Base-by-base conservation (phyloP, 257 asterid genomes). In the Penstemon newberryi region DNA sequence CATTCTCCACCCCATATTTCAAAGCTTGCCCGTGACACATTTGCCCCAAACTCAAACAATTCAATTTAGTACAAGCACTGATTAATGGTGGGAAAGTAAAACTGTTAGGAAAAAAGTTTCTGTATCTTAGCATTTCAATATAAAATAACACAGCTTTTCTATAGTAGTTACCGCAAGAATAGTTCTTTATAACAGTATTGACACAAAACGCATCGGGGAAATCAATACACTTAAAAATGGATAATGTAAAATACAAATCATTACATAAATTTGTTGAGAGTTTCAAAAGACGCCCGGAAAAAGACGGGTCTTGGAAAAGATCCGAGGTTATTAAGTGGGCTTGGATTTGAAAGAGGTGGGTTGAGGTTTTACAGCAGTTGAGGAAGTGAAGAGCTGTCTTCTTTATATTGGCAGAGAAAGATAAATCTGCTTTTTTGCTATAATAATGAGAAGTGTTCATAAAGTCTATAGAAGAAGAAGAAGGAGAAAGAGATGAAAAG, bases 11-110 rank as follows among this genome's bases (percentile, higher is more conserved):
- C 15, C 96, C 96, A 44, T 73, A 69, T 63, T 84, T 88, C 74
- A 82, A 65, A 52, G 75, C 80, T 57, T 86, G 93, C 47, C 89
- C 87, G 39, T 88, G 91, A 67, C 93, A 86, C 81, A 80, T 81
- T 65, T 73, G 76, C 4, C 90, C 96, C 79, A 67, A 57, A 61
- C 75, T 73, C 77, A 80, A 70, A 66, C 77, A 53, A 44, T 78
- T 71, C 80, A 44, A 55, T 72, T 76, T 86, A 49, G 86, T 78
- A 66, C 93, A 86, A 44, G 86, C 85, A 70, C 90, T 84, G 5
- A 88, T 61, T 36, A 88, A 72, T 1, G 89, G 89, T 4, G 87
- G 87, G 62, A 86, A 88, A 8, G 89, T 88, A 44, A 80, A 88
- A 50, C 79, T 70, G 74, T 86, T 88, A 8, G 93, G 89, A 36